phyloP scores from a whole-genome alignment of 1,139 yeast species.

The Yamadazyma trypodendri region DNA sequence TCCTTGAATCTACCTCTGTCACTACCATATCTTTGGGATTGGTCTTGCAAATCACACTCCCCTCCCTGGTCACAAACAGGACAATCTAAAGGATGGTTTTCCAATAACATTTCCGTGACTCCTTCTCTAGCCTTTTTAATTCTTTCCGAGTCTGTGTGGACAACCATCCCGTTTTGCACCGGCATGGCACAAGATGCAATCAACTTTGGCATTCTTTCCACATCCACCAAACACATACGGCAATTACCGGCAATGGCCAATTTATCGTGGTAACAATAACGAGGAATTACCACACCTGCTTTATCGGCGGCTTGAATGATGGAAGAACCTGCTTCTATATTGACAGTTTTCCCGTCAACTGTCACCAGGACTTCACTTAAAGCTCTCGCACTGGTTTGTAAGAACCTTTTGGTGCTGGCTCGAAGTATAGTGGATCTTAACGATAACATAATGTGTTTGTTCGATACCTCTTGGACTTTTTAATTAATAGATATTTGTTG shows the following conservation, averaged over 20 bases:
- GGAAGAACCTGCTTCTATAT: conserved; percentile 84
- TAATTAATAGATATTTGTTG: too few relatives aligned
- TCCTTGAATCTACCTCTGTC: conserved; percentile 87
- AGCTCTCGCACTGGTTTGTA: conserved; percentile 26
- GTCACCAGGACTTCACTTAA: conserved; percentile 70
- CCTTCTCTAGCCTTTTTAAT: conserved; percentile 87
- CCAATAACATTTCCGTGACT: conserved; percentile 84
- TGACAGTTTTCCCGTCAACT: conserved; percentile 74
- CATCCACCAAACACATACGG: conserved; percentile 91
- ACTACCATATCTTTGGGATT: conserved; percentile 77
- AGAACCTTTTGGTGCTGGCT: conserved; percentile 27
- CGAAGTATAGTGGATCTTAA: conserved; percentile 8
- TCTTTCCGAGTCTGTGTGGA: conserved; percentile 76
- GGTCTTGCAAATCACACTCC: conserved; percentile 91
- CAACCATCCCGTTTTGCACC: conserved; percentile 86
- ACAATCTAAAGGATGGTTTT: conserved; percentile 90
- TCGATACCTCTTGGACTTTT: too few relatives aligned
- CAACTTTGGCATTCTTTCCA: conserved; percentile 86
- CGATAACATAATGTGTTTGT: conserved; percentile 6
- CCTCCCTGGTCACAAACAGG: conserved; percentile 96
- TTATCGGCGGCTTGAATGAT: conserved; percentile 90
- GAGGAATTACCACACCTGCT: conserved; percentile 85
- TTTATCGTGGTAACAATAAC: conserved; percentile 91
- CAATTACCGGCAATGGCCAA: conserved; percentile 93
- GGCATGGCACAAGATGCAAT: conserved; percentile 94